These are phyloP conservation scores for Yarrowia sp. DNA, from an alignment of 805 yeast species.

Conservation along the genomic window DNA sequence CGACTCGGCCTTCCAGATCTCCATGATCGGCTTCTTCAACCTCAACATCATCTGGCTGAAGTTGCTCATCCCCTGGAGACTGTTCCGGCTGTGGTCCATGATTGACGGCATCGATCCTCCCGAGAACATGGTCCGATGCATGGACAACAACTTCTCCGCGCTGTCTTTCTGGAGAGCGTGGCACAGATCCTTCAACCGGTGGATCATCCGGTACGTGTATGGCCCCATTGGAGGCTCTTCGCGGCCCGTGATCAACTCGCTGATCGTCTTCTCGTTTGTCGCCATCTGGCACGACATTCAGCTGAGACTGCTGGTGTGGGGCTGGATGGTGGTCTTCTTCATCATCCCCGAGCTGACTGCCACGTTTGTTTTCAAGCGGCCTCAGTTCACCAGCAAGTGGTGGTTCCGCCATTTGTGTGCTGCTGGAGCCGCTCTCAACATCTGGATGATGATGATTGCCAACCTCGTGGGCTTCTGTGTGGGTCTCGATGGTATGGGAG, in stretches of 20 bases:
- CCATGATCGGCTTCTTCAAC: constrained; percentile 91
- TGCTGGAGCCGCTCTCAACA: constrained; percentile 79
- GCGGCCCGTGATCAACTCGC: constrained; percentile 68
- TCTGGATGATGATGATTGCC: constrained; percentile 98
- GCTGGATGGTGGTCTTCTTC: constrained; percentile 88
- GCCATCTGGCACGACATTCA: constrained; percentile 99
- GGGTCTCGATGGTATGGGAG: constrained; percentile 78
- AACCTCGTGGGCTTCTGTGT: constrained; percentile 92
- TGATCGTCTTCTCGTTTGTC: constrained; percentile 89
- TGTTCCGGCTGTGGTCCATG: constrained; percentile 89
- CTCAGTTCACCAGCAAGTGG: constrained; percentile 28
- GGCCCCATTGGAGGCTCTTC: constrained; percentile 85
- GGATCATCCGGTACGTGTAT: constrained; percentile 86
- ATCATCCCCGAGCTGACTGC: constrained; percentile 80
- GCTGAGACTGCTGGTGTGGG: constrained; percentile 84
- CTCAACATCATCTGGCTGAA: constrained; percentile 91
- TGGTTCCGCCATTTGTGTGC: constrained; percentile 79
- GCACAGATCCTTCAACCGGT: constrained; percentile 91
- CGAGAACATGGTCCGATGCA: constrained; percentile 95
- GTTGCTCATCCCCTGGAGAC: constrained; percentile 90
- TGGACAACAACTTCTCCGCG: constrained; percentile 90
- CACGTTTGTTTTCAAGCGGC: constrained; percentile 43
- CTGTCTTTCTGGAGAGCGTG: constrained; percentile 98
- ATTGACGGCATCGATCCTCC: constrained; percentile 95
- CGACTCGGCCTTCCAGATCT: constrained; percentile 85